phyloP scores from a whole-genome alignment of 768 basidiomycete genomes.

The Amanita fuliginea region DNA sequence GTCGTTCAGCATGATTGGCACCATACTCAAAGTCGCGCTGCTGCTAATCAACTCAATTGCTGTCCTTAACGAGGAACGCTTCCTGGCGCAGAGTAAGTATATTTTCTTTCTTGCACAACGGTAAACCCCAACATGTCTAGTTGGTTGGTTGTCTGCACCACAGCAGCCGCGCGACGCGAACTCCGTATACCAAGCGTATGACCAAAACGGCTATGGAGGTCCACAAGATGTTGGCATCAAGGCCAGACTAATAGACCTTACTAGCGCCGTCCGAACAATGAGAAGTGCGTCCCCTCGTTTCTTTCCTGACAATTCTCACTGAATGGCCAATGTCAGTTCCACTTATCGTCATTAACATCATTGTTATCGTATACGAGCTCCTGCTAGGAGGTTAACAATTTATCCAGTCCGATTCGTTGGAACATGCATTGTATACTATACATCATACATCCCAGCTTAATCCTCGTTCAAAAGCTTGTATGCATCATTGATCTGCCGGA shows the following conservation, averaged over 20 bases:
- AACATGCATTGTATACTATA: no score
- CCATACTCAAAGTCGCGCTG: slow-evolving; percentile 75
- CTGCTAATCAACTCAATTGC: slow-evolving; percentile 93
- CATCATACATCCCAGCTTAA: neutral
- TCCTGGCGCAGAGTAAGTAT: slow-evolving; percentile 79
- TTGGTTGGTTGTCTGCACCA: slow-evolving; percentile 75
- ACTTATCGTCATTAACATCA: slow-evolving; percentile 76
- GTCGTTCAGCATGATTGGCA: slow-evolving; percentile 31
- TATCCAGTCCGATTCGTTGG: no score
- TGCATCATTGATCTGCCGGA: slow-evolving; percentile 64
- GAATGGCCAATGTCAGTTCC: slow-evolving; percentile 51
- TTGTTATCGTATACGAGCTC: slow-evolving; percentile 82
- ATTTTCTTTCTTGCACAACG: slow-evolving; percentile 3
- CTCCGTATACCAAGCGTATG: slow-evolving; percentile 51
- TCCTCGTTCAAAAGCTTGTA: slow-evolving; percentile 50
- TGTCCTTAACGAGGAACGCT: slow-evolving; percentile 91
- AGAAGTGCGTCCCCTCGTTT: slow-evolving; percentile 58
- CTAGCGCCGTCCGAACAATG: slow-evolving; percentile 94
- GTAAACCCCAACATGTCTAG: slow-evolving; percentile 28
- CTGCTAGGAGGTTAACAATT: slow-evolving; percentile 37
- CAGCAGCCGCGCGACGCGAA: slow-evolving; percentile 49
- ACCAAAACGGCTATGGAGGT: slow-evolving; percentile 47
- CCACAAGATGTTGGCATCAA: slow-evolving; percentile 66
- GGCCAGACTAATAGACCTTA: slow-evolving; percentile 80
- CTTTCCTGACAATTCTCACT: slow-evolving; percentile 8